Conservation (phyloP, 75 land plant species). For the Cryptomeria japonica region DNA sequence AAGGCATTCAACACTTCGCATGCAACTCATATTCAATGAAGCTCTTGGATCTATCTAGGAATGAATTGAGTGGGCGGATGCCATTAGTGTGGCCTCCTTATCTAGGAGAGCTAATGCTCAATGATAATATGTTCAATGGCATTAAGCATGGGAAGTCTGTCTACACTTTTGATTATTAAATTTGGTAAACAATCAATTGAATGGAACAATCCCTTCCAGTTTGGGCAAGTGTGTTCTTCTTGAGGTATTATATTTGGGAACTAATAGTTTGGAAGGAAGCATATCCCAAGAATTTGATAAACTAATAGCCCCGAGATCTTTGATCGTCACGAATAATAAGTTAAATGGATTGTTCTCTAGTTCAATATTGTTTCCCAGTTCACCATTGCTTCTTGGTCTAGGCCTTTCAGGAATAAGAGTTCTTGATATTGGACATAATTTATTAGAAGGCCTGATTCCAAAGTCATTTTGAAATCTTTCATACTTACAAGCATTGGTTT, state of each 20-base stretch:
- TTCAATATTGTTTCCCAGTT: too few relatives aligned
- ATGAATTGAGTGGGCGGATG: too few relatives aligned
- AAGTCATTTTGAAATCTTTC: conserved; percentile 31
- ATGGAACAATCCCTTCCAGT: conserved; percentile 13
- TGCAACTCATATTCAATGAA: neutral
- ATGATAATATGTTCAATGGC: conserved; percentile 21
- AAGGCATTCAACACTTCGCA: neutral
- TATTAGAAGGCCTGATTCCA: conserved; percentile 43
- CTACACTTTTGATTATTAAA: neutral
- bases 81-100: too few relatives aligned
- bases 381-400: too few relatives aligned
- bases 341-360: conserved; percentile 38
- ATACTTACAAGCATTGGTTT: conserved; percentile 22
- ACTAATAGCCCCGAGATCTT: neutral
- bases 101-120: too few relatives aligned
- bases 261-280: conserved; percentile 26
- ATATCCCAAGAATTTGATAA: conserved; percentile 22
- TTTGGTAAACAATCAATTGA: conserved; percentile 17
- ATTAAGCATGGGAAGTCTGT: conserved; percentile 11
- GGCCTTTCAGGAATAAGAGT: conserved; percentile 28
- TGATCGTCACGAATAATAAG: conserved; percentile 26
- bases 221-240: neutral
- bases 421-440: conserved; percentile 30
- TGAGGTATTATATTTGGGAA: conserved; percentile 14
- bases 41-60: too few relatives aligned